phyloP scores from a whole-genome alignment of 2,329 filamentous ascomycete species.

The Biscogniauxia mediterranea region DNA sequence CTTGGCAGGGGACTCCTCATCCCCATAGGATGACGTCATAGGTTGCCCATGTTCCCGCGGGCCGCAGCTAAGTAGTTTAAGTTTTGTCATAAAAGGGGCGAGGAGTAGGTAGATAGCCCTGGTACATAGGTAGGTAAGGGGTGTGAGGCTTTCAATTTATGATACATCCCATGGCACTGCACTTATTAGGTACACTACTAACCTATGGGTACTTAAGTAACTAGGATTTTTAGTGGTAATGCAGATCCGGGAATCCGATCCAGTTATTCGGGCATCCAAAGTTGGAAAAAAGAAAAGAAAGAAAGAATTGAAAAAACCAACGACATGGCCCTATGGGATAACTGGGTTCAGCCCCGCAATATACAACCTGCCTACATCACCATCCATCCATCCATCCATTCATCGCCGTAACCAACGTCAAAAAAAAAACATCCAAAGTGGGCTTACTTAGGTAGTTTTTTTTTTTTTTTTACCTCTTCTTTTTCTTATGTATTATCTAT shows the following conservation, averaged over 20 bases:
- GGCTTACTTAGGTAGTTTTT: neutral
- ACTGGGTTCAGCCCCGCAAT: neutral
- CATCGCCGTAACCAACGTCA: neutral
- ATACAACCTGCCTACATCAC: neutral
- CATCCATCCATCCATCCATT: too few species aligned
- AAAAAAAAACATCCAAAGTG: neutral
- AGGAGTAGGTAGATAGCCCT: too few species aligned
- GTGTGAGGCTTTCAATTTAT: neutral
- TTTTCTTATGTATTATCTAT: too few species aligned
- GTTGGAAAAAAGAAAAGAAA: too few species aligned
- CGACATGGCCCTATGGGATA: neutral
- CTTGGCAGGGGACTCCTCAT: slow-evolving; percentile 23
- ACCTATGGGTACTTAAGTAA: neutral
- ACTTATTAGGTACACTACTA: too few species aligned
- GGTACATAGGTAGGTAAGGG: too few species aligned
- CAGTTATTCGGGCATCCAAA: neutral
- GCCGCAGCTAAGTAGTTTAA: too few species aligned
- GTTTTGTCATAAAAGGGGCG: slow-evolving; percentile 1
- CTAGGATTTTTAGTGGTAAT: neutral
- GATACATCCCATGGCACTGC: too few species aligned
- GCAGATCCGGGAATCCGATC: neutral
- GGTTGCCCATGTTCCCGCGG: neutral
- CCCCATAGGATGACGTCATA: slow-evolving; percentile 18
- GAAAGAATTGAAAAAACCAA: neutral
- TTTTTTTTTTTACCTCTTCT: too few species aligned